Evolutionary conservation across 441 rosid genomes (phyloP).

Genomic region (Brassica balearica): DNA sequence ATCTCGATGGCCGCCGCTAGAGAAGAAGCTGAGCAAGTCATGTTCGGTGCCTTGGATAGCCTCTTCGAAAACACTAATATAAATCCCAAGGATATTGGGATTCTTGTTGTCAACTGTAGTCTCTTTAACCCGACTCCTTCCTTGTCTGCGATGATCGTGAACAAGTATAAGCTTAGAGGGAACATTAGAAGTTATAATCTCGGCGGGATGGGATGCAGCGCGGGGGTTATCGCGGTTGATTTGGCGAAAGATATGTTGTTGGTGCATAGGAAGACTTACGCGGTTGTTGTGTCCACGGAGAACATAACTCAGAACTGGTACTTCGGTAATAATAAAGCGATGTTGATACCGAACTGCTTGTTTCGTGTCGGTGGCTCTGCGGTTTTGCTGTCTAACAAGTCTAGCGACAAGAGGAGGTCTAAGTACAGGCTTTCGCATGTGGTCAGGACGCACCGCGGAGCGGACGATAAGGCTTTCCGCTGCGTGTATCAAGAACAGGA

Average conservation of each 20-base stretch:
- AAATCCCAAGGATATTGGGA: conserved; percentile 73
- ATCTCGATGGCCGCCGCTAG: conserved; percentile 76
- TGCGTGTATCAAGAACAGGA: conserved; percentile 81
- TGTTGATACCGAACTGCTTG: conserved; percentile 82
- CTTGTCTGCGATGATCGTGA: conserved; percentile 73
- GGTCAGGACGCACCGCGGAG: conserved; percentile 76
- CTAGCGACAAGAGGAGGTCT: conserved; percentile 53
- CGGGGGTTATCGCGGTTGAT: conserved; percentile 75
- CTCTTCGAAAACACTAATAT: conserved; percentile 54
- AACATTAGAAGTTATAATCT: conserved; percentile 67
- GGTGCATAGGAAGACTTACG: conserved; percentile 65
- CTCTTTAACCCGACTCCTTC: conserved; percentile 80
- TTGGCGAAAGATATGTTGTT: conserved; percentile 71
- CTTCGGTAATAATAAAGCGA: conserved; percentile 76
- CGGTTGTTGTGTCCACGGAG: conserved; percentile 77
- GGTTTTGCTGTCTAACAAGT: conserved; percentile 65
- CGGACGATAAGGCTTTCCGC: conserved; percentile 71
- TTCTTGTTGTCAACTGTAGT: conserved; percentile 80
- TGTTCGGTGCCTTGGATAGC: conserved; percentile 70
- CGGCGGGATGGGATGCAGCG: conserved; percentile 85
- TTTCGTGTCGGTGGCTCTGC: conserved; percentile 74
- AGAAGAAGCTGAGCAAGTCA: conserved; percentile 75
- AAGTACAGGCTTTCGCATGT: conserved; percentile 74
- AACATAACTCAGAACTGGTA: conserved; percentile 86
- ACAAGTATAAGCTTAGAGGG: conserved; percentile 72